Evolutionary conservation across 2,329 filamentous ascomycete genomes (phyloP), one percentile per base, ranked within the genome.

Genomic region (Purpureocillium takamizusanense): DNA sequence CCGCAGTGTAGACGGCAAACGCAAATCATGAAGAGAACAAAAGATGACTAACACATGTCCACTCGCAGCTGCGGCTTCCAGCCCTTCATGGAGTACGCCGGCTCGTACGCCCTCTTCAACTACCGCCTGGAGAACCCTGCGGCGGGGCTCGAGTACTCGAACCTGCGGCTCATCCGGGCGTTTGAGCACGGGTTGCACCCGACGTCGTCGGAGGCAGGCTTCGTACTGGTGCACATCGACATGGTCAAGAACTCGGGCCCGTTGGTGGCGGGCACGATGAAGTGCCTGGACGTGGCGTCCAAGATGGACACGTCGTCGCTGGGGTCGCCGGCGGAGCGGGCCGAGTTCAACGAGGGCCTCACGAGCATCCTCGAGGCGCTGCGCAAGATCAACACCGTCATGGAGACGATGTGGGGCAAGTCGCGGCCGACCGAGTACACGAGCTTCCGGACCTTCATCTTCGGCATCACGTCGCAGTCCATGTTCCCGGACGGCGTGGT

Each of bases 401-500:
- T 94, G 86, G 86, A 92, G 57, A 74, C 68, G 17, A 97, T 97
- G 90, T 95, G 89, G 90, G 74, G 73, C 43, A 86, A 88, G 60
- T 92, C 85, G 40, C 84, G 85, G 51, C 89, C 89, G 3, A 72
- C 74, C 14, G 78, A 87, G 48, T 95, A 95, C 65, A 86, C 84
- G 42, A 83, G 77, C 49, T 95, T 95, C 76, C 83, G 89, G 31
- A 94, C 90, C 10, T 95, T 95, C 69, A 95, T 95, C 66, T 95
- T 95, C 55, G 90, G 90, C 51, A 95, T 95, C 62, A 94, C 87
- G 2, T 83, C 78, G 35, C 89, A 95, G 63, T 82, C 79, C 52
- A 95, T 95, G 88, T 95, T 95, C 62, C 89, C 89, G 8, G 70
- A 89, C 46, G 90, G 90, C 8, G 90, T 95, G 7, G 64, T 94